Percentiles rank a stretch among this genome's conserved stretches.
phyloP scores from a whole-genome alignment of 2,329 filamentous ascomycete genomes.

The Cladosporium sp. region DNA sequence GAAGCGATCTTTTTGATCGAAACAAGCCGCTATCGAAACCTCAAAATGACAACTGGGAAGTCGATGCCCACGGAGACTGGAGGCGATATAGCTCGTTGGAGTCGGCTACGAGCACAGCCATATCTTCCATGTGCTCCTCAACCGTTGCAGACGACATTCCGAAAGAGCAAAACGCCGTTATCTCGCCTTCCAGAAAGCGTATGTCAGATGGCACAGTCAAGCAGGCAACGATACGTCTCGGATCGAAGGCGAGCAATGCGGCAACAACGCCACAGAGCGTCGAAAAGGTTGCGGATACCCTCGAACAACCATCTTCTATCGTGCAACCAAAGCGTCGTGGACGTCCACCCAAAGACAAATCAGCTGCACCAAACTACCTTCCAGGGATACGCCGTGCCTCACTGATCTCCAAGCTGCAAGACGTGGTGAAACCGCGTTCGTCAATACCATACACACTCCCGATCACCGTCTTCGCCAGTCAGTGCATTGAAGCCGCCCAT shows the following conservation, averaged over 20 bases:
- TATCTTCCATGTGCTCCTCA: constrained; percentile 37
- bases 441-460: constrained; percentile 79
- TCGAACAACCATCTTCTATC: background rate
- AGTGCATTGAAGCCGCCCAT: constrained; percentile 87
- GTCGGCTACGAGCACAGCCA: constrained; percentile 36
- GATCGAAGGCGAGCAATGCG: constrained; percentile 4
- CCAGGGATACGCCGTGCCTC: constrained; percentile 26
- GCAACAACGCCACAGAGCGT: constrained; percentile 4
- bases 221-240: constrained; percentile 12
- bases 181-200: constrained; percentile 30
- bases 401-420: constrained; percentile 28
- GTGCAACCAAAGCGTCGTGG: constrained; percentile 32
- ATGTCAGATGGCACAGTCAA: constrained; percentile 34
- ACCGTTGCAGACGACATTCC: constrained; percentile 30
- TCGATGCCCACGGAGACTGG: constrained; percentile 34
- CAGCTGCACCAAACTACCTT: constrained; percentile 19
- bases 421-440: constrained; percentile 47
- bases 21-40: constrained; percentile 19
- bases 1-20: constrained; percentile 33
- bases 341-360: constrained; percentile 33
- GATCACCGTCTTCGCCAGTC: constrained; percentile 77
- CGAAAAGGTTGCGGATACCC: constrained; percentile 2
- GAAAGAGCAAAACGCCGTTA: constrained; percentile 19
- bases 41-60: constrained; percentile 10
- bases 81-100: constrained; percentile 35